phyloP scores from a whole-genome alignment of 2,329 filamentous ascomycete genomes.

The Paramyrothecium sp. region DNA sequence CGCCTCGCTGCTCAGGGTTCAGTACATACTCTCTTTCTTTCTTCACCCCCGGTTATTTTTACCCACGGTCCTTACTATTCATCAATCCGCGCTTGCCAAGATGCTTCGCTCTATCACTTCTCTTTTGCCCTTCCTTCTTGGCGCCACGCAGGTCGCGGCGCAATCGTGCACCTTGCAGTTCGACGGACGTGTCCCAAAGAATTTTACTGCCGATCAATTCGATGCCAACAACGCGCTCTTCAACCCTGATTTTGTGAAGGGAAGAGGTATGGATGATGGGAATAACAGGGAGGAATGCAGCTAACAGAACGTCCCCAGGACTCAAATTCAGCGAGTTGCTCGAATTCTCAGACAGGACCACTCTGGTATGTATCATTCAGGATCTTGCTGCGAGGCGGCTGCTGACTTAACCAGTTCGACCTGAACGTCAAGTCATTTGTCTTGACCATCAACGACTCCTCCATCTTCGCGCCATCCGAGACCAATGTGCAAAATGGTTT shows the following conservation, averaged over 20 bases:
- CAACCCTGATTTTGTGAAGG: slow-evolving; percentile 51
- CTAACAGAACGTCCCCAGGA: slow-evolving; percentile 20
- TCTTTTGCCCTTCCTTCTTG: not conserved
- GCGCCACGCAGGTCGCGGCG: not conserved
- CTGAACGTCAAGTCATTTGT: slow-evolving; percentile 43
- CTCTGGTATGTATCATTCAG: slow-evolving; percentile 32
- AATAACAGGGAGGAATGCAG: not conserved
- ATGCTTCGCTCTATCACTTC: not conserved
- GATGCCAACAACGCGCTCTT: slow-evolving; percentile 42
- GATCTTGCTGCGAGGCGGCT: slow-evolving; percentile 4
- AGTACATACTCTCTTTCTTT: too few relatives aligned
- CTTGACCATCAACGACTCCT: slow-evolving; percentile 55
- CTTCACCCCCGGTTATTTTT: too few relatives aligned
- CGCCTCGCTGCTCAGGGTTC: too few relatives aligned
- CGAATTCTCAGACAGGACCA: slow-evolving; percentile 33
- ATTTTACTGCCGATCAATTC: slow-evolving; percentile 36
- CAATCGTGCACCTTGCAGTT: slow-evolving; percentile 34
- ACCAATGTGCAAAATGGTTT: slow-evolving; percentile 56
- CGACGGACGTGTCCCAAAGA: slow-evolving; percentile 43
- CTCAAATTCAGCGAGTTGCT: slow-evolving; percentile 51
- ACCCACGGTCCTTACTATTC: too few relatives aligned
- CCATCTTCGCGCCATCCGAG: slow-evolving; percentile 54
- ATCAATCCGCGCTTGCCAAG: not conserved
- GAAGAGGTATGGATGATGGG: slow-evolving; percentile 29
- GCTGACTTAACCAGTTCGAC: slow-evolving; percentile 37